phyloP scores from a whole-genome alignment of 2,329 filamentous ascomycete species.

The Fusarium newnesense region DNA sequence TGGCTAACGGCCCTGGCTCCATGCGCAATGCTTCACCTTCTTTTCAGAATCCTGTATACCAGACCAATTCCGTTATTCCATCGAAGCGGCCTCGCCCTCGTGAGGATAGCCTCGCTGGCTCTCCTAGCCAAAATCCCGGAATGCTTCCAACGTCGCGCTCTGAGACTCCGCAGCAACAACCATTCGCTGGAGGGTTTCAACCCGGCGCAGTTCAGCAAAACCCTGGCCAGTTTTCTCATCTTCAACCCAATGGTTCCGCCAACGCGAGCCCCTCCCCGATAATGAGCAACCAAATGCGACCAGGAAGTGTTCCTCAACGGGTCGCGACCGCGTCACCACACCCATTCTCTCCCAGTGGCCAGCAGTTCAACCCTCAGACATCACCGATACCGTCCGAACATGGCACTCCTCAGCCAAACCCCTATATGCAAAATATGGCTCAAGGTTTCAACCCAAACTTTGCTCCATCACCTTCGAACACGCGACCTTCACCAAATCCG shows the following conservation, averaged over 20 bases:
- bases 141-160: constrained; percentile 86
- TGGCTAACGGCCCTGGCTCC: constrained; percentile 84
- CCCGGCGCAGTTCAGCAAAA: constrained; percentile 71
- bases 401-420: constrained; percentile 77
- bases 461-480: constrained; percentile 65
- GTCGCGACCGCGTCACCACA: constrained; percentile 94
- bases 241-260: constrained; percentile 81
- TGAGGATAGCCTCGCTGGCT: constrained; percentile 86
- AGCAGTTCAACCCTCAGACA: constrained; percentile 76
- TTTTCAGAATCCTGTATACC: constrained; percentile 82
- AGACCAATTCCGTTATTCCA: constrained; percentile 86
- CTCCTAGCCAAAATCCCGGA: constrained; percentile 78
- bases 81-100: constrained; percentile 85
- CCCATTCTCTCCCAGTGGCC: constrained; percentile 82
- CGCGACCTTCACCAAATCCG: constrained; percentile 65
- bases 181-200: constrained; percentile 77
- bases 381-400: constrained; percentile 83
- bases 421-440: constrained; percentile 72
- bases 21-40: constrained; percentile 84
- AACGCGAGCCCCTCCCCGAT: constrained; percentile 94
- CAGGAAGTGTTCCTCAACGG: constrained; percentile 77
- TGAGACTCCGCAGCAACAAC: constrained; percentile 86
- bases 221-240: constrained; percentile 79
- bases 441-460: constrained; percentile 70
- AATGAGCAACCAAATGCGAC: constrained; percentile 82